Base-by-base conservation (phyloP, 2,329 filamentous ascomycete species). In the Passalora sequoiae region DNA sequence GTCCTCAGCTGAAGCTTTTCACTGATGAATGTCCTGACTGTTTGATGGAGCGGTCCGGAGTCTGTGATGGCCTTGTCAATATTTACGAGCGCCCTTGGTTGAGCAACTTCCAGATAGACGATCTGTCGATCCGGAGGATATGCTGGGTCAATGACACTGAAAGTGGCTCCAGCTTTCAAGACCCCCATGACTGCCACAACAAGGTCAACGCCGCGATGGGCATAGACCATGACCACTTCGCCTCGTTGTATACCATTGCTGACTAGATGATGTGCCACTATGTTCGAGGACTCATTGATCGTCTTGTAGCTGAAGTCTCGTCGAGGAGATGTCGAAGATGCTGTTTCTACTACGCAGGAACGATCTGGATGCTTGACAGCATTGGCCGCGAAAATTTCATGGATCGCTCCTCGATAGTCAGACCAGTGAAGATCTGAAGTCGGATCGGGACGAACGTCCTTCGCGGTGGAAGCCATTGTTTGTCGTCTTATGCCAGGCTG, bases 151-250 rank as follows among this genome's bases (percentile, higher is more conserved):
- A 95, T 76, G 30, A 82, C 75, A 41, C 73, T 77, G 62, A 79
- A 75, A 25, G 75, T 77, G 6, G 75, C 78, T 44, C 78, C 78
- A 27, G 77, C 75, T 47, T 74, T 75, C 38, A 77, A 60, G 3
- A 70, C 69, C 47, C 89, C 89, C 86, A 95, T 94, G 41, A 89
- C 81, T 25, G 84, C 80, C 6, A 86, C 79, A 0, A 86, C 83
- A 29, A 86, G 67, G 56, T 86, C 86, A 24, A 95, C 89, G 44
- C 81, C 81, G 45, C 89, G 80, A 66, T 95, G 78, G 43, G 87
- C 87, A 61, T 82, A 96, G 51, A 92, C 86, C 86, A 95, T 94
- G 58, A 95, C 88, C 2, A 95, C 89, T 61, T 97, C 89, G 6
- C 88, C 89, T 54, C 80, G 73, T 46, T 81, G 74, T 51, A 88